These are phyloP conservation scores for Paragyromitra xinjiangensis DNA, from an alignment of 495 filamentous ascomycete genomes.

Conservation along the genomic window DNA sequence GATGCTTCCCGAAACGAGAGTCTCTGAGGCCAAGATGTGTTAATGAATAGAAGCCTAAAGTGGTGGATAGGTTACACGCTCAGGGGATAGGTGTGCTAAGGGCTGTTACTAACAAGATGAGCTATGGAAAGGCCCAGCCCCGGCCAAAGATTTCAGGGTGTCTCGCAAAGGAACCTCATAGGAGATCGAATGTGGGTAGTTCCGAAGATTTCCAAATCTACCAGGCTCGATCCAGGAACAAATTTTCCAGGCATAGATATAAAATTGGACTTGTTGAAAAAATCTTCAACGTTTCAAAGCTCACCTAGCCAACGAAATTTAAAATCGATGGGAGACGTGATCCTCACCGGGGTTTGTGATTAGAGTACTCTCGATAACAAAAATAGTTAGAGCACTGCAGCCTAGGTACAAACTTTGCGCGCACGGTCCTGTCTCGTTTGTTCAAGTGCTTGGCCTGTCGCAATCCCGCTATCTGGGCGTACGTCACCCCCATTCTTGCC, in stretches of 20 bases:
- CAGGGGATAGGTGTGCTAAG: neutral
- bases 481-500: slow-evolving; percentile 37
- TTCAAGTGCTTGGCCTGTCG: slow-evolving; percentile 13
- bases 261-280: neutral
- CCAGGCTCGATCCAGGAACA: neutral
- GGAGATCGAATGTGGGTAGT: neutral
- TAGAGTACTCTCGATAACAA: slow-evolving; percentile 1
- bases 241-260: neutral
- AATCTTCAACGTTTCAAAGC: neutral
- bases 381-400: neutral
- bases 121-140: neutral
- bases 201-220: neutral
- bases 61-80: neutral
- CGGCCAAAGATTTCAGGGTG: neutral
- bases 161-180: neutral
- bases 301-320: neutral
- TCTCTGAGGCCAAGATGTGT: slow-evolving; percentile 13
- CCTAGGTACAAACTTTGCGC: neutral
- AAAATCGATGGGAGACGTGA: slow-evolving; percentile 17
- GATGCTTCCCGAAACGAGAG: slow-evolving; percentile 2
- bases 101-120: neutral
- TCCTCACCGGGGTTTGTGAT: slow-evolving; percentile 39
- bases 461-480: slow-evolving; percentile 37
- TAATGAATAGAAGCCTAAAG: neutral
- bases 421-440: slow-evolving; percentile 23